Percentiles rank a stretch among this genome's conserved stretches.
These are phyloP conservation scores for Daldinia caldariorum DNA, from an alignment of 495 filamentous ascomycete genomes.

Conservation along the genomic window DNA sequence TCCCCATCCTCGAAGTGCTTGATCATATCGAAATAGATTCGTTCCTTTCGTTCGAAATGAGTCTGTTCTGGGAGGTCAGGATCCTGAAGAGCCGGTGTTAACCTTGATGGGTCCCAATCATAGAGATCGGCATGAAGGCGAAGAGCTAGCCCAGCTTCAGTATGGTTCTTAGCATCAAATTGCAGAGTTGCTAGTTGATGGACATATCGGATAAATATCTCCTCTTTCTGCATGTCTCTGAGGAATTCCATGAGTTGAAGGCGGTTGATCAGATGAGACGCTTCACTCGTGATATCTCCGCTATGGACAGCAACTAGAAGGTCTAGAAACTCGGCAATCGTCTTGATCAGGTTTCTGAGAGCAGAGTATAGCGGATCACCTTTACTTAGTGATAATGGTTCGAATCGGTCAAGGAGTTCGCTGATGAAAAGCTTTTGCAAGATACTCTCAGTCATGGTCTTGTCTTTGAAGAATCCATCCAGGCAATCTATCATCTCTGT, in stretches of 20 bases:
- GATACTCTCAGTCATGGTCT: conserved; percentile 85
- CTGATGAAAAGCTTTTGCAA: conserved; percentile 91
- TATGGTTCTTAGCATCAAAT: conserved; percentile 76
- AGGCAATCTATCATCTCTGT: conserved; percentile 97
- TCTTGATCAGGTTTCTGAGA: conserved; percentile 79
- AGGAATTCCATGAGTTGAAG: conserved; percentile 95
- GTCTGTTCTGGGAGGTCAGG: conserved; percentile 85
- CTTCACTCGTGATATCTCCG: conserved; percentile 76
- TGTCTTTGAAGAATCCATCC: conserved; percentile 89
- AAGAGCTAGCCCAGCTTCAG: conserved; percentile 91
- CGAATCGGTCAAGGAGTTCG: conserved; percentile 85
- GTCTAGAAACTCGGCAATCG: conserved; percentile 89
- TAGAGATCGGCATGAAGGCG: conserved; percentile 93
- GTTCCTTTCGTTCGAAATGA: conserved; percentile 92
- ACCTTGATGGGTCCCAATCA: conserved; percentile 81
- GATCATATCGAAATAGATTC: conserved; percentile 92
- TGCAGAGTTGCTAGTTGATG: conserved; percentile 90
- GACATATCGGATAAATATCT: conserved; percentile 96
- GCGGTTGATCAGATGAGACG: conserved; percentile 82
- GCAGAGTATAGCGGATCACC: conserved; percentile 81
- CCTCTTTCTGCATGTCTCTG: conserved; percentile 95
- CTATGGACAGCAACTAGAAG: conserved; percentile 93
- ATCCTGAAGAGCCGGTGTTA: conserved; percentile 73
- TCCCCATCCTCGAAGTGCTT: conserved; percentile 91
- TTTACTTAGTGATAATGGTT: conserved; percentile 68